phyloP scores from a whole-genome alignment of 2,329 filamentous ascomycete species.

The Esteya vermicola region DNA sequence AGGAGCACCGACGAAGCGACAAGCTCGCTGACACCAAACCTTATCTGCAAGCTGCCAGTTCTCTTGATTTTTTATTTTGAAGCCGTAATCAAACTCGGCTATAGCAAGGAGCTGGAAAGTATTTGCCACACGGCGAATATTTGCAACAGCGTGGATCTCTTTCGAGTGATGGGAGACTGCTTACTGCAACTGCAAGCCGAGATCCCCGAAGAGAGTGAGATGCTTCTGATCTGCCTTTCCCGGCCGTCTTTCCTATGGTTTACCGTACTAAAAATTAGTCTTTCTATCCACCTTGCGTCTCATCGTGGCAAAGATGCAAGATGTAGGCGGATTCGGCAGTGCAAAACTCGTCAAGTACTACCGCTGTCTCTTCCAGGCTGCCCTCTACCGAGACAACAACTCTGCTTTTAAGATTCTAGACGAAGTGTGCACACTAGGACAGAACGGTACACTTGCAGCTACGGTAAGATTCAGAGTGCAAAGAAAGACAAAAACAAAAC shows the following conservation, averaged over 20 bases:
- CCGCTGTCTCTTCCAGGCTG: constrained; percentile 58
- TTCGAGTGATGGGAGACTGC: constrained; percentile 53
- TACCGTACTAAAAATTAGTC: constrained; percentile 18
- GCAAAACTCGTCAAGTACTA: constrained; percentile 60
- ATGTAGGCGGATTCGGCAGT: constrained; percentile 38
- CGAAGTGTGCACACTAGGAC: constrained; percentile 43
- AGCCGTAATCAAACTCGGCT: constrained; percentile 49
- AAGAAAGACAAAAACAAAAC: too few species aligned
- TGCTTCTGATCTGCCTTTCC: not conserved
- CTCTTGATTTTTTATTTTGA: constrained; percentile 71
- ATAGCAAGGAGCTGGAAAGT: constrained; percentile 49
- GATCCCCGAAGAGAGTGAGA: constrained; percentile 4
- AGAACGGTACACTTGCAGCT: constrained; percentile 16
- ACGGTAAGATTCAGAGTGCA: constrained; percentile 1
- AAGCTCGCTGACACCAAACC: constrained; percentile 35
- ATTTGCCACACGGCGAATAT: constrained; percentile 39
- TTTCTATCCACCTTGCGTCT: constrained; percentile 42
- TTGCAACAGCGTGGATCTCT: constrained; percentile 30
- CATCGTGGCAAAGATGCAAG: constrained; percentile 56
- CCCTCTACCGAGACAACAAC: constrained; percentile 40
- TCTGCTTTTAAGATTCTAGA: constrained; percentile 47
- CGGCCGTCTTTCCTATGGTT: too few species aligned
- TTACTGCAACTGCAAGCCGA: constrained; percentile 38
- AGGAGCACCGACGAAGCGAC: constrained; percentile 23
- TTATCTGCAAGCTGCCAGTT: constrained; percentile 47